Evolutionary conservation across 2,329 filamentous ascomycete species (phyloP).

Genomic region (Orbilia quercus): DNA sequence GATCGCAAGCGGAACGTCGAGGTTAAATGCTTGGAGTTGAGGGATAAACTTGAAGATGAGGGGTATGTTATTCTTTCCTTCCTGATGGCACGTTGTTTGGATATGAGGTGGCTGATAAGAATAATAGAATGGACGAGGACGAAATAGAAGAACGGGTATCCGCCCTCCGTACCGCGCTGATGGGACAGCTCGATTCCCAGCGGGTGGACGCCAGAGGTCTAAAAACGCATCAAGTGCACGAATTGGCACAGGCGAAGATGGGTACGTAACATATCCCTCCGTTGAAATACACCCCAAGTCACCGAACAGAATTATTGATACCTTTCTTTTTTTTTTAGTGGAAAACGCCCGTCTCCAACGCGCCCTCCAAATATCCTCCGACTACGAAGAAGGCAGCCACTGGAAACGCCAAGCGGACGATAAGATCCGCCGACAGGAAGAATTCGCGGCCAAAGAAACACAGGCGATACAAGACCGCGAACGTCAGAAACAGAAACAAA

Average conservation of each 20-base stretch:
- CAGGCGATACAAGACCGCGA: constrained; percentile 62
- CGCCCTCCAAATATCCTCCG: constrained; percentile 85
- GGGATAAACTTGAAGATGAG: constrained; percentile 91
- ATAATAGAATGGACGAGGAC: constrained; percentile 79
- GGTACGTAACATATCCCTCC: constrained; percentile 63
- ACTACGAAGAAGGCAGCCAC: constrained; percentile 87
- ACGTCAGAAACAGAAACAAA: constrained; percentile 61
- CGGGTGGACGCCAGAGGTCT: constrained; percentile 69
- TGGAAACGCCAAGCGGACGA: constrained; percentile 84
- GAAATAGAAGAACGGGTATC: constrained; percentile 85
- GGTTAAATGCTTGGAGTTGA: constrained; percentile 89
- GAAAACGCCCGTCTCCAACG: constrained; percentile 89
- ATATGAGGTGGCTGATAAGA: no score
- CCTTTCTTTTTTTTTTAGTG: constrained; percentile 52
- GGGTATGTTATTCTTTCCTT: constrained; percentile 68
- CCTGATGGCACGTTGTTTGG: no score
- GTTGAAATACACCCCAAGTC: background rate
- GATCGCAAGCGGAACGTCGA: constrained; percentile 91
- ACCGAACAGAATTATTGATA: background rate
- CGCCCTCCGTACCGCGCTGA: constrained; percentile 73
- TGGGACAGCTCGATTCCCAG: constrained; percentile 68
- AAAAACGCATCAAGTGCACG: constrained; percentile 94
- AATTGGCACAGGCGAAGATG: constrained; percentile 94
- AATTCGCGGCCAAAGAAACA: constrained; percentile 57
- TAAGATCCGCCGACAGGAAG: constrained; percentile 66